These are phyloP conservation scores for Mortierella sp. DNA, from an alignment of 371 early-diverging fungal species.

Conservation along the genomic window DNA sequence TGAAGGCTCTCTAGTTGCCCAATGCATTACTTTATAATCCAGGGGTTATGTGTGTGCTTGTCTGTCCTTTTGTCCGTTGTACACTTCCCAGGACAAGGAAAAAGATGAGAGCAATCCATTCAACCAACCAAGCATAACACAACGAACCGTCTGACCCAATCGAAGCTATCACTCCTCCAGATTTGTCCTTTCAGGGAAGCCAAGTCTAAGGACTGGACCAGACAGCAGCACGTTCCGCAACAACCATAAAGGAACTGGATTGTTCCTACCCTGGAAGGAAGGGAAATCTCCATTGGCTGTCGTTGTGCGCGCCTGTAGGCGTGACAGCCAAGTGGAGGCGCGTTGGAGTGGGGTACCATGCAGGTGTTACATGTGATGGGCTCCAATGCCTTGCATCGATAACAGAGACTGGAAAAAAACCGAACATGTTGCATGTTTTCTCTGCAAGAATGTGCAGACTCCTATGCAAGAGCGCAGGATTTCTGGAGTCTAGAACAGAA, in stretches of 20 bases:
- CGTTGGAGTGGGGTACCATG: neutral
- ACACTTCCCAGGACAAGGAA: neutral
- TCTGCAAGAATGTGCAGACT: too few relatives aligned
- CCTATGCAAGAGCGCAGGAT: too few relatives aligned
- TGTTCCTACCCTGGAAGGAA: too few relatives aligned
- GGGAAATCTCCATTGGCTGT: neutral
- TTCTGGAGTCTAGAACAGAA: conserved; percentile 10
- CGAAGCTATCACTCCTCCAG: neutral
- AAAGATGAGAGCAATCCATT: neutral
- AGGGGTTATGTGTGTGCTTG: neutral
- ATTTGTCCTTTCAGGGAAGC: neutral
- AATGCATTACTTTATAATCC: conserved; percentile 1
- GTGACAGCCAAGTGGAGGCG: neutral
- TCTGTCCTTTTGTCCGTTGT: neutral
- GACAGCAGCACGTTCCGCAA: neutral
- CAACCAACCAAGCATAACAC: too few relatives aligned
- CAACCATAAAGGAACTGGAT: neutral
- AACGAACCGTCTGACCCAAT: neutral
- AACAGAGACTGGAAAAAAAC: neutral
- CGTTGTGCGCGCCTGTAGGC: neutral
- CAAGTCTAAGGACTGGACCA: neutral
- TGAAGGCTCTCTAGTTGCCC: conserved; percentile 6
- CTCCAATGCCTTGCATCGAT: conserved; percentile 7
- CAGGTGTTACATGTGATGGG: conserved; percentile 11
- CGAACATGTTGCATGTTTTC: too few relatives aligned